Base-by-base conservation (phyloP, 1,284 basidiomycete species). In the Golubevia sp. region DNA sequence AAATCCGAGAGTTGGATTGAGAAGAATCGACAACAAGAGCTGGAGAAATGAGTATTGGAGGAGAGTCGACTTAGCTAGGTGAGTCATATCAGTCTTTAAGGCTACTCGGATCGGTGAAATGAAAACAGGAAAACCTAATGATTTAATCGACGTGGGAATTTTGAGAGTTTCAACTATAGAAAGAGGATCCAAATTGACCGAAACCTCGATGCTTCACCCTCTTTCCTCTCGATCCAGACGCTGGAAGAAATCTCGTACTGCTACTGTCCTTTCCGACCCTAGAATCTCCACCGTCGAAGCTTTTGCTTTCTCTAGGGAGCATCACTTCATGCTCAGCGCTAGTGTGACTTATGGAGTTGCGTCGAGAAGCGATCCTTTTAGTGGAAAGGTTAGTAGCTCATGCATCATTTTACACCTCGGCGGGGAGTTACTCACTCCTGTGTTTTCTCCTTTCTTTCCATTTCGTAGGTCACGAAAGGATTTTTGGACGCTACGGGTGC, bases 301-400 rank as follows among this genome's bases (percentile, higher is more conserved):
- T 63, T 63, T 82, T 56, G 66, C 78, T 48, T 59, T 74, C 80
- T 90, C 60, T 86, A 91, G 85, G 85, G 85, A 87, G 57, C 73
- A 87, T 34, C 73, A 74, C 3, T 86, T 88, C 15, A 85, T 94
- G 20, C 85, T 94, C 34, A 86, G 88, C 0, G 87, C 89, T 0
- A 92, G 90, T 18, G 82, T 91, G 52, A 86, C 88, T 50, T 90
- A 91, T 67, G 92, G 91, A 27, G 86, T 91, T 61, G 90, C 92
- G 21, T 87, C 91, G 2, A 90, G 92, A 44, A 92, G 91, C 4
- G 83, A 89, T 38, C 90, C 91, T 0, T 86, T 91, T 55, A 90
- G 86, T 0, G 91, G 91, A 59, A 78, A 77, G 61, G 77, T 34
- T 5, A 44, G 38, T 13, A n/a, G n/a, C n/a, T n/a, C n/a, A n/a